Evolutionary conservation across 352 stramenopile species (phyloP).

Genomic region (Phytophthora idaei): DNA sequence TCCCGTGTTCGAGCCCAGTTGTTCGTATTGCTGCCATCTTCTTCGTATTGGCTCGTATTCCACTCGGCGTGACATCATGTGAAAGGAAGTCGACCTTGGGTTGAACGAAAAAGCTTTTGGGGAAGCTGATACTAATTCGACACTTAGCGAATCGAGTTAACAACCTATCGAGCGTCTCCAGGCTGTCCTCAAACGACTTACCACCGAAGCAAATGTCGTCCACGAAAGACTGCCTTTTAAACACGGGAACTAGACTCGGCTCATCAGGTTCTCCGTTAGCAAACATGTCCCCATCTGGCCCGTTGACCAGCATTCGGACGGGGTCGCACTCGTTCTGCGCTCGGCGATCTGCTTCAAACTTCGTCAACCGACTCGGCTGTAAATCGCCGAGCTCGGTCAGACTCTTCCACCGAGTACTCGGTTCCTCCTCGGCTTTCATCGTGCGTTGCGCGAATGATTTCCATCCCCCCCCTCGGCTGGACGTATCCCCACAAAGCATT

Average conservation of each 20-base stretch:
- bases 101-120: constrained; percentile 5
- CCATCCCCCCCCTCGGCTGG: neutral
- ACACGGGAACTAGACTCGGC: neutral
- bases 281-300: constrained; percentile 5
- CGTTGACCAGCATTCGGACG: neutral
- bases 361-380: neutral
- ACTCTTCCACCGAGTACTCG: neutral
- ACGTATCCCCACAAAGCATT: constrained; percentile 3
- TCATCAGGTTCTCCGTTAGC: neutral
- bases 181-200: neutral
- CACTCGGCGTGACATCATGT: neutral
- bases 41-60: neutral
- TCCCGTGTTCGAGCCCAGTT: too few relatives aligned
- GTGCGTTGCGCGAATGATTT: neutral
- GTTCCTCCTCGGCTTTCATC: neutral
- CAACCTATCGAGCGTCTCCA: neutral
- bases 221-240: constrained; percentile 1
- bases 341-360: constrained; percentile 2
- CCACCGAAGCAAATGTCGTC: constrained; percentile 9
- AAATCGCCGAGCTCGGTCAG: neutral
- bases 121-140: constrained; percentile 6
- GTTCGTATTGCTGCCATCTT: neutral
- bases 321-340: neutral
- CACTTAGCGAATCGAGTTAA: constrained; percentile 5
- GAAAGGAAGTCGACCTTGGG: neutral